Base-by-base conservation (phyloP, 352 stramenopile species). In the Phytophthora brassicae region DNA sequence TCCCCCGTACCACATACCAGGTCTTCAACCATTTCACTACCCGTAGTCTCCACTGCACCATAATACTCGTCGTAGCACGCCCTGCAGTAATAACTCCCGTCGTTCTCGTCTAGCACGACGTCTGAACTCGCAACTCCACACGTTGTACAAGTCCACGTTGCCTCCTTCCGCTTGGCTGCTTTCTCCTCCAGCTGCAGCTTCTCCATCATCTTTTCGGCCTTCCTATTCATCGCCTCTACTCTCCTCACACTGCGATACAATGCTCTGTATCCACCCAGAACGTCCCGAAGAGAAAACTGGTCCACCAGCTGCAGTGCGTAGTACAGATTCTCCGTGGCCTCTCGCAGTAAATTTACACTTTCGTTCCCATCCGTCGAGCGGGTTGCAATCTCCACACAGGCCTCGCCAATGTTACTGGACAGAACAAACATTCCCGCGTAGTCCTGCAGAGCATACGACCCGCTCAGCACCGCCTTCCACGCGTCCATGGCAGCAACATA, bases 61-160 rank as follows among this genome's bases (percentile, higher is more conserved):
- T 94, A 92, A 52, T 84, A 94, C 33, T 66, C 77, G 14, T 91
- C 75, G 41, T 79, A 94, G 53, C 85, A 92, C 24, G 38, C 35
- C 16, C 72, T 65, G 52, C 85, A 94, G 56, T 94, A 94, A n/a
- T 53, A 57, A 20, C 82, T 84, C 4, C 76, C 81, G 46, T 94
- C 82, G 19, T 72, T 76, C 29, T 81, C 67, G 26, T 94, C 85
- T 24, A 88, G 42, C 26, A 90, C 55, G 24, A 89, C 26, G 4
- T 78, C 19, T 29, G 51, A 33, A 22, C n/a, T 20, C 41, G 8
- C 50, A 1, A 51, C 29, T 51, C 57, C 58, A 42, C 84, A 94
- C 6, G 84, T 92, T n/a, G 79, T 74, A 26, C 84, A 94, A 12
- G 7, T 9, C 19, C 31, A 13, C 38, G 20, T 44, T 7, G 6